Conservation (phyloP, 805 yeast genomes). For the Ogataea paraovalis region DNA sequence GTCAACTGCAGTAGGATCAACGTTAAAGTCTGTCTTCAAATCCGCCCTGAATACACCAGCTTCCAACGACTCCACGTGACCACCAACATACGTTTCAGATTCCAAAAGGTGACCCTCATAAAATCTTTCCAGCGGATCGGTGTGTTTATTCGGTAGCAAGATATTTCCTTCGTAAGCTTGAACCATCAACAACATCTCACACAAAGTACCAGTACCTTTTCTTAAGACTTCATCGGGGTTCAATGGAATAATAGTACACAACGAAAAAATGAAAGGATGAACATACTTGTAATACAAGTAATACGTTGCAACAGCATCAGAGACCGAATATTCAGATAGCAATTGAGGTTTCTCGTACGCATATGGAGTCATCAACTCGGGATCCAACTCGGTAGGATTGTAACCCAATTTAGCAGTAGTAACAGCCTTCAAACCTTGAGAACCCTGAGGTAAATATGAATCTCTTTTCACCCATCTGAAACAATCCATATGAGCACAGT, state of each 20-base stretch:
- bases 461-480: conserved; percentile 98
- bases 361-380: conserved; percentile 97
- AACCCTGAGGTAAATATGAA: conserved; percentile 95
- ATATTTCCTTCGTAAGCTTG: conserved; percentile 83
- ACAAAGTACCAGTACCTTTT: conserved; percentile 97
- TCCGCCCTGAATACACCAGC: conserved; percentile 98
- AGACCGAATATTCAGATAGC: conserved; percentile 93
- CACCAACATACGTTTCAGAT: conserved; percentile 97
- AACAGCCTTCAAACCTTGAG: conserved; percentile 97
- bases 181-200: conserved; percentile 96
- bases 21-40: conserved; percentile 63
- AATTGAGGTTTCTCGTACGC: conserved; percentile 92
- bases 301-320: conserved; percentile 99
- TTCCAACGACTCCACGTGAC: conserved; percentile 95
- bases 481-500: conserved; percentile 97
- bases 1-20: conserved; percentile 81
- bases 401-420: conserved; percentile 94
- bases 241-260: conserved; percentile 91
- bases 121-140: conserved; percentile 91
- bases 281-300: conserved; percentile 94
- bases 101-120: conserved; percentile 92
- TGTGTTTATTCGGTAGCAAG: conserved; percentile 86
- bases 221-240: conserved; percentile 95
- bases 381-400: conserved; percentile 94
- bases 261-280: conserved; percentile 93